These are phyloP conservation scores for Neurospora africana DNA, from an alignment of 495 filamentous ascomycete genomes.

Conservation along the genomic window DNA sequence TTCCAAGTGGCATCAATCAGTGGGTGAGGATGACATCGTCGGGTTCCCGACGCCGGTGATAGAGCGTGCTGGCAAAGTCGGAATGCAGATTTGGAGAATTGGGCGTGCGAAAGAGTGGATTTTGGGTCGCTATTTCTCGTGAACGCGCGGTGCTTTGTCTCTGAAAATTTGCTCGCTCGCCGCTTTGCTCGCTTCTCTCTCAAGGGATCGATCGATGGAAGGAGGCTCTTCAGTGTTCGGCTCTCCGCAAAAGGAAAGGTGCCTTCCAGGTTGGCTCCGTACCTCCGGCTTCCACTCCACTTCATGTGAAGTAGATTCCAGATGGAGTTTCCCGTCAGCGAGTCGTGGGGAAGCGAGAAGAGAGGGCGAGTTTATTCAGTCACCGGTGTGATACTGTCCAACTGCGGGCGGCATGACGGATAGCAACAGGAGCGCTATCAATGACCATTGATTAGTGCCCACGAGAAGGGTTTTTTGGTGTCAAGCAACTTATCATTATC, in stretches of 20 bases:
- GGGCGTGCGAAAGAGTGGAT: background rate
- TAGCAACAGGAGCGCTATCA: background rate
- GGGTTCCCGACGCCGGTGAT: background rate
- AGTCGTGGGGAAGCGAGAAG: background rate
- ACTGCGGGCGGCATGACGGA: background rate
- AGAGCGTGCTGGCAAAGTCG: background rate
- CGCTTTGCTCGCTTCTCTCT: background rate
- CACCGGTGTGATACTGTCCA: background rate
- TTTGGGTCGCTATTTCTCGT: background rate
- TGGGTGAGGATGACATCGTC: background rate
- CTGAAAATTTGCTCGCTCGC: background rate
- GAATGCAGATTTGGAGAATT: background rate
- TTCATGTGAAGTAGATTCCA: background rate
- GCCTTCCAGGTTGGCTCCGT: background rate
- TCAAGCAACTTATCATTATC: background rate
- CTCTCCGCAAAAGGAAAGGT: background rate
- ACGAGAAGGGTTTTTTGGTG: background rate
- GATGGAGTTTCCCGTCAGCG: background rate
- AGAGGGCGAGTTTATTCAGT: background rate
- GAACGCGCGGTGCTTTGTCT: background rate
- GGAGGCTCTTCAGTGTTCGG: background rate
- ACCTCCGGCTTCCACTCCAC: background rate
- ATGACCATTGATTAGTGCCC: background rate
- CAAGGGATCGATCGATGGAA: background rate
- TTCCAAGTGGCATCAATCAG: background rate